Conservation (phyloP, 495 filamentous ascomycete species). For the Neurospora sp. region DNA sequence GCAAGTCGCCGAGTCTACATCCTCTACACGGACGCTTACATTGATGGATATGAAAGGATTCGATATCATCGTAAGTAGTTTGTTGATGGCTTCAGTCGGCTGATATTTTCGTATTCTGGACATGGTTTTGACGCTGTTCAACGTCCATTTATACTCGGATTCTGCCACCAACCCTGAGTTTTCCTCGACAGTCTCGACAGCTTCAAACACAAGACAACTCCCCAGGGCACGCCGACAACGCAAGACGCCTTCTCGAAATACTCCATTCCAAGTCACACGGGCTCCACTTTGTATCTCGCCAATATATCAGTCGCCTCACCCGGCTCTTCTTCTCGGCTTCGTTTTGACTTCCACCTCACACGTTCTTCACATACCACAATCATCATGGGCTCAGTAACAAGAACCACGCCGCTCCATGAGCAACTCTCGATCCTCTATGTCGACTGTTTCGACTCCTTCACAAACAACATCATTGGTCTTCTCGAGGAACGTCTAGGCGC, state of each 20-base stretch:
- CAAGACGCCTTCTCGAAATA: not conserved
- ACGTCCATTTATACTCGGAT: not conserved
- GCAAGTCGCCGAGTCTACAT: not conserved
- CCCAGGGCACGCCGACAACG: not conserved
- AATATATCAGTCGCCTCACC: not conserved
- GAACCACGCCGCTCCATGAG: not conserved
- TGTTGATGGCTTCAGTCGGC: not conserved
- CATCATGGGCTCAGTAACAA: not conserved
- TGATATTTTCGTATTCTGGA: not conserved
- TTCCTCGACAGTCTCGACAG: not conserved
- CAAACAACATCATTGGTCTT: not conserved
- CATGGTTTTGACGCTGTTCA: not conserved
- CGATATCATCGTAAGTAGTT: not conserved
- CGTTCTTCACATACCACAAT: not conserved
- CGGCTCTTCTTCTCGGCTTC: not conserved
- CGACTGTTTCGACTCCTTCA: not conserved
- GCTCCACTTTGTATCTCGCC: not conserved
- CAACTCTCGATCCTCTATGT: not conserved
- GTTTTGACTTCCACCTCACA: not conserved
- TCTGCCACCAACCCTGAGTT: not conserved
- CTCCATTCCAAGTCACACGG: not conserved
- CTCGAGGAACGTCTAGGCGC: not conserved
- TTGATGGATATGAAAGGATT: not conserved
- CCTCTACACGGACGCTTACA: not conserved
- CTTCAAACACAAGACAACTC: not conserved